Base-by-base conservation (phyloP, 2,329 filamentous ascomycete genomes). In the Clonostachys sp. region DNA sequence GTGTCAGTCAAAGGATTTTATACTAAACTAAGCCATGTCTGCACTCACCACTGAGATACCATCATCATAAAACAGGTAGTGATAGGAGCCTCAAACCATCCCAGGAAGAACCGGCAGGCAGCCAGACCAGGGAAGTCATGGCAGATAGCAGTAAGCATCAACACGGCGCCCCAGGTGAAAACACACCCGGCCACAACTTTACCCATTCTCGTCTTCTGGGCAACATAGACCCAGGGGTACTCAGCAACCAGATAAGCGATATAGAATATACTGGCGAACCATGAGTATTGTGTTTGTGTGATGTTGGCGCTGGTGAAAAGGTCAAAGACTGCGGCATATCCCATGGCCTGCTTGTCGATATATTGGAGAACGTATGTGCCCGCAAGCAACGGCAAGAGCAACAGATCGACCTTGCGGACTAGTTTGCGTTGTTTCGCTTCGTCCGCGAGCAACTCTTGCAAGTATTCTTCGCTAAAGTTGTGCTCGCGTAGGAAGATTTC, bases 331-430 rank as follows among this genome's bases (percentile, higher is more conserved):
- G 75, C 74, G 1, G 70, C 68, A 52, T 78, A 78, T 1, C 67
- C 68, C 13, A 77, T 59, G 3, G 74, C 71, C 50, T 72, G 68
- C 60, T 80, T 80, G 57, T 78, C 74, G 52, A 77, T 74, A 50
- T 74, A 77, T 51, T 79, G 75, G 14, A 78, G 59, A 5, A 72
- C 55, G 42, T 68, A 75, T 1, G 72, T 74, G 2, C 67, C 66
- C 36, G 64, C 65, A 5, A 80, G 65, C 12, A 78, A 61, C 1
- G 75, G 76, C 48, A 79, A 61, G 12, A 79, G 54, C 0, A 71
- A 55, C 40, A 68, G 58, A 48, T 79, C 75, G 36, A 79, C 70
- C 44, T 69, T 72, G n/a, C 72, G 62, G 24, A 68, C 60, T 5
- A 68, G 56, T 17, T 54, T 52, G 35, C 60, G 59, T 48, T 57